These are phyloP conservation scores for Lepidium didymum DNA, from an alignment of 345 rosid genomes.

Conservation along the genomic window DNA sequence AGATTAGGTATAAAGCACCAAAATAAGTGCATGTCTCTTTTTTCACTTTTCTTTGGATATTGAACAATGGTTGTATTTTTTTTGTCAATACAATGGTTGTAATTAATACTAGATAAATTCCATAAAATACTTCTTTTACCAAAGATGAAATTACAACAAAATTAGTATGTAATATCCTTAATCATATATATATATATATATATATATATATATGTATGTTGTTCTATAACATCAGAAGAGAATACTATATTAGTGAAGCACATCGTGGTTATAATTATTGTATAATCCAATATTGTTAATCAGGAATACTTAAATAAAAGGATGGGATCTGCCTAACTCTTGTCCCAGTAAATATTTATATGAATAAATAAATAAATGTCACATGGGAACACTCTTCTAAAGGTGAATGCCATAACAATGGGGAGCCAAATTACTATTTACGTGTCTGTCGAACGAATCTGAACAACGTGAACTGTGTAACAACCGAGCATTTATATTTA, in stretches of 20 bases:
- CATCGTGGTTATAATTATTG: neutral
- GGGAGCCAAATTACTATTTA: slow-evolving; percentile 22
- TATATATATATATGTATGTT: neutral
- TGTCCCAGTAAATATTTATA: neutral
- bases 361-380: neutral
- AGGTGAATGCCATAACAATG: slow-evolving; percentile 20
- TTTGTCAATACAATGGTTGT: too few species aligned
- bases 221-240: neutral
- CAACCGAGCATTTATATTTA: slow-evolving; percentile 13
- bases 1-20: too few species aligned
- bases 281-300: neutral
- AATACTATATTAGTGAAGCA: neutral
- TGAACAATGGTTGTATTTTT: too few species aligned
- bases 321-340: slow-evolving; percentile 22
- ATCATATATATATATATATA: too few species aligned
- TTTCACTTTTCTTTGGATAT: too few species aligned
- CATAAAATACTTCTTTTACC: too few species aligned
- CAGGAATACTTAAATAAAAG: neutral
- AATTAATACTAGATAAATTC: too few species aligned
- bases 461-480: slow-evolving; percentile 11
- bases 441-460: slow-evolving; percentile 10
- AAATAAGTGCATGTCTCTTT: too few species aligned
- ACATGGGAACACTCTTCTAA: slow-evolving; percentile 2
- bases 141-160: too few species aligned
- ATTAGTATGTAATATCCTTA: too few species aligned